phyloP scores from a whole-genome alignment of 169 alveolate genomes.

The Babesia bigemina region DNA sequence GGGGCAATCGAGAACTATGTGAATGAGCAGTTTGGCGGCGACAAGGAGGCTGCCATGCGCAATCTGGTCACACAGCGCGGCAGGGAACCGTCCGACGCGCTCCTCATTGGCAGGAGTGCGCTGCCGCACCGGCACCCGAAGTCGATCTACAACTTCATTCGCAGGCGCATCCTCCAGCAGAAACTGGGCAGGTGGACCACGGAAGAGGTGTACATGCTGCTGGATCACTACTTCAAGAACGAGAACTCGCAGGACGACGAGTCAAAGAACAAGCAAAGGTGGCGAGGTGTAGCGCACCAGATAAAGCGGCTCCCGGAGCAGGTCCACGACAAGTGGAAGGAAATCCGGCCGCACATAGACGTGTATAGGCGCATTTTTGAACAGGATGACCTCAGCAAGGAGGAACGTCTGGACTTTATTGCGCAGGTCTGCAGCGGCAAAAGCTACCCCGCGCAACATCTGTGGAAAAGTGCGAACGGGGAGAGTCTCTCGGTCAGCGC shows the following conservation, averaged over 20 bases:
- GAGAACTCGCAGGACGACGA: not conserved
- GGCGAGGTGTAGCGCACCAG: constrained; percentile 40
- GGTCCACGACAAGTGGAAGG: constrained; percentile 63
- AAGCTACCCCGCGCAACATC: not conserved
- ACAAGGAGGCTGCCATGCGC: constrained; percentile 29
- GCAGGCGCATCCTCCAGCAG: constrained; percentile 32
- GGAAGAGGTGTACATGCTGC: constrained; percentile 40
- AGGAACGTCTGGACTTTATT: constrained; percentile 9
- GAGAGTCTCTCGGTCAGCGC: not conserved
- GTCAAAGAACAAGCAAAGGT: constrained; percentile 3
- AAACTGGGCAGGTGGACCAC: constrained; percentile 49
- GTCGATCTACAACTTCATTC: constrained; percentile 53
- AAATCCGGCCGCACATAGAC: constrained; percentile 26
- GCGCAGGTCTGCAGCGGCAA: not conserved
- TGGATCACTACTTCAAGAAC: constrained; percentile 34
- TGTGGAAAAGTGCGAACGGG: not conserved
- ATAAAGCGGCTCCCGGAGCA: constrained; percentile 61
- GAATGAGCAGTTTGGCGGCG: constrained; percentile 1
- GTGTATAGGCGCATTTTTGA: constrained; percentile 20
- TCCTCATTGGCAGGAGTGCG: constrained; percentile 9
- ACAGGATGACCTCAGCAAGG: constrained; percentile 8
- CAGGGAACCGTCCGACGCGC: constrained; percentile 11
- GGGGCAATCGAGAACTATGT: constrained; percentile 36
- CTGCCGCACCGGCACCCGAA: constrained; percentile 61
- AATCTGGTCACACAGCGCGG: constrained; percentile 29